A percentile compares a stretch with the other conserved stretches of the same genome.
Conservation (phyloP, 1,284 basidiomycete species). For the Tilletiaria anomala region DNA sequence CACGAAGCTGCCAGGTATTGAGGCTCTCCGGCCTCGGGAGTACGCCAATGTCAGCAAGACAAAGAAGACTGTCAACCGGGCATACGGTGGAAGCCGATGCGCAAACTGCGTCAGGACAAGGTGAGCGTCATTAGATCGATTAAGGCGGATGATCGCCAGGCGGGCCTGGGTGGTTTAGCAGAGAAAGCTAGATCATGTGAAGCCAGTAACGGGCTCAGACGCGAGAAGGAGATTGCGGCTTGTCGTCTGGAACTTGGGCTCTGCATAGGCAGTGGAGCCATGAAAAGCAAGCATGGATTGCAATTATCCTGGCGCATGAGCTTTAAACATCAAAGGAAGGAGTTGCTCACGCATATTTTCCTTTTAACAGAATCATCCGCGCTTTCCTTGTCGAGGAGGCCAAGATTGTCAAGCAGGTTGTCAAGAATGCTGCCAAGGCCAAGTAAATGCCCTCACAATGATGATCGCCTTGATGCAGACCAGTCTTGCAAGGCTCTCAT, state of each 20-base stretch:
- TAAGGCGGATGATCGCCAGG: too few species aligned
- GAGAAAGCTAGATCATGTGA: too few species aligned
- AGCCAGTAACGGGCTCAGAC: not conserved
- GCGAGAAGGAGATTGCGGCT: too few species aligned
- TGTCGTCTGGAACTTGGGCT: too few species aligned
- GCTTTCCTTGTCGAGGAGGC: slow-evolving; percentile 99
- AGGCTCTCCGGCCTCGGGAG: slow-evolving; percentile 35
- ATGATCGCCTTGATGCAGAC: too few species aligned
- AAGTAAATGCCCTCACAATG: slow-evolving; percentile 12
- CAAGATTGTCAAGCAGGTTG: slow-evolving; percentile 98
- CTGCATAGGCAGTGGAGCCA: too few species aligned
- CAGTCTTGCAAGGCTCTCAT: too few species aligned
- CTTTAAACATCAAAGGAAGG: too few species aligned
- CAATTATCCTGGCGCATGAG: too few species aligned
- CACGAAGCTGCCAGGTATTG: slow-evolving; percentile 26
- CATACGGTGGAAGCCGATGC: slow-evolving; percentile 38
- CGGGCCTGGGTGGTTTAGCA: too few species aligned
- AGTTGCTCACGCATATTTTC: too few species aligned
- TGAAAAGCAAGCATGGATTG: too few species aligned
- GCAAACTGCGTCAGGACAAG: slow-evolving; percentile 35
- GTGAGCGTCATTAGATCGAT: slow-evolving; percentile 14
- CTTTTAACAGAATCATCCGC: slow-evolving; percentile 91
- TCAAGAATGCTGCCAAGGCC: slow-evolving; percentile 56
- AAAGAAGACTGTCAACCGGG: slow-evolving; percentile 35
- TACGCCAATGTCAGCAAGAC: slow-evolving; percentile 35